Conservation (phyloP, 2,329 filamentous ascomycete genomes). For the Venturia effusa region DNA sequence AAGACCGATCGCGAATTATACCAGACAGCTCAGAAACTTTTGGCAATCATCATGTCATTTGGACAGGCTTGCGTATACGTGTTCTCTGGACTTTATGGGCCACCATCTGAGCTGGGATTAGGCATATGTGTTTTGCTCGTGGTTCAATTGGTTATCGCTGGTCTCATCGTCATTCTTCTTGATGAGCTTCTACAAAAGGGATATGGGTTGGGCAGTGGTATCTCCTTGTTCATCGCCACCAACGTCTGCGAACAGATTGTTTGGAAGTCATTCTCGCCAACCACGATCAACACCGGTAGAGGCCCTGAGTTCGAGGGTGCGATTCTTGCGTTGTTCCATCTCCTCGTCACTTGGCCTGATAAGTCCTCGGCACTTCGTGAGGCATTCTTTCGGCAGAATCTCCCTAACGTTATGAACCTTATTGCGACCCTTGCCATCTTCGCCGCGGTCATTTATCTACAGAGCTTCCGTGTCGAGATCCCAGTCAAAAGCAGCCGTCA, state of each 20-base stretch:
- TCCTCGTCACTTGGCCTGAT: constrained; percentile 97
- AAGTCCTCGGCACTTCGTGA: constrained; percentile 98
- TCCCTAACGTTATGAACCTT: constrained; percentile 99
- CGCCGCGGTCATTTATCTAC: constrained; percentile 95
- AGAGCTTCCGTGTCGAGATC: constrained; percentile 99
- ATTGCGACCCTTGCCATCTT: constrained; percentile 88
- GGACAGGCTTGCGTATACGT: constrained; percentile 95
- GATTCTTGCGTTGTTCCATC: constrained; percentile 94
- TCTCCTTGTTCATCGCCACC: constrained; percentile 55
- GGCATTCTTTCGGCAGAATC: constrained; percentile 98
- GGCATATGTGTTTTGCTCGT: constrained; percentile 98
- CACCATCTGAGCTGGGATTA: constrained; percentile 89
- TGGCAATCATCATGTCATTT: constrained; percentile 72
- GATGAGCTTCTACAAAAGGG: constrained; percentile 99
- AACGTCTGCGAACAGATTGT: constrained; percentile 99
- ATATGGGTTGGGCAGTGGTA: constrained; percentile 39
- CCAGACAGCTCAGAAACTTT: constrained; percentile 93
- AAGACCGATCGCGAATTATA: constrained; percentile 99
- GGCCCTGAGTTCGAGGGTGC: constrained; percentile 98
- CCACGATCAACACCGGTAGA: constrained; percentile 97
- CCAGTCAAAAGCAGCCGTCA: constrained; percentile 99
- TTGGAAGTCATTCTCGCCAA: constrained; percentile 99
- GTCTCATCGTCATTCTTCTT: constrained; percentile 96
- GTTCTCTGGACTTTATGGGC: constrained; percentile 94
- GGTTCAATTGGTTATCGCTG: constrained; percentile 93